Base-by-base conservation (phyloP, 2,329 filamentous ascomycete species). In the Myriangium duriaei region DNA sequence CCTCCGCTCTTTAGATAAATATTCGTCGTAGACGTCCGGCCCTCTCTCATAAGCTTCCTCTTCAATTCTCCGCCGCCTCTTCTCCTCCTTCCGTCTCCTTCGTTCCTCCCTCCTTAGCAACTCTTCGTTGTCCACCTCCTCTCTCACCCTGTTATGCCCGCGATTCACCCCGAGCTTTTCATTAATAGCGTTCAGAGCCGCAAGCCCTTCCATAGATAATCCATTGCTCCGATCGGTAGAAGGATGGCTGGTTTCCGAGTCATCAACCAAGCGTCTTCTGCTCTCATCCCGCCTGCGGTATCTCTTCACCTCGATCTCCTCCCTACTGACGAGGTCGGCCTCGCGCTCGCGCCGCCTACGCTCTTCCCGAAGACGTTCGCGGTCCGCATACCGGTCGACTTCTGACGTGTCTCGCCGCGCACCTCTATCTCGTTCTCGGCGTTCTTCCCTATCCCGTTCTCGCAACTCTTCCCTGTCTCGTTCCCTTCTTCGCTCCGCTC, bases 141-240 rank as follows among this genome's bases (percentile, higher is more conserved):
- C 24, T 30, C 34, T 32, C 19, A 39, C 30, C 33, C 39, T 35
- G 35, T 18, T 26, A 30, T 40, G 11, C 14, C 32, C 14, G 11
- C 21, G 33, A 14, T 32, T 39, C 38, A 42, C 42, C 3, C 32
- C 28, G 30, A 40, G 30, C 21, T 42, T 33, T 16, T 39, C 35
- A 30, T 45, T 49, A 5, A 37, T 7, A 3, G 72, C 66, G 48
- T 84, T 71, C 32, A 87, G 58, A 50, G 76, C 73, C 10, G 76
- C 77, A 34, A 87, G 58, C 4, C 79, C 75, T 48, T 74, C 71
- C 43, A 59, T 63, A 56, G 51, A 75, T 49, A 68, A 54, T 28
- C 58, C 50, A 15, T 57, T 57, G 35, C 48, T 54, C 13, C 50
- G 53, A 16, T 11, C 26, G 5, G 36, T 30, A 7, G 30, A 15